Evolutionary conservation across 2,329 filamentous ascomycete genomes (phyloP).

Genomic region (Aspergillus thermomutatus): DNA sequence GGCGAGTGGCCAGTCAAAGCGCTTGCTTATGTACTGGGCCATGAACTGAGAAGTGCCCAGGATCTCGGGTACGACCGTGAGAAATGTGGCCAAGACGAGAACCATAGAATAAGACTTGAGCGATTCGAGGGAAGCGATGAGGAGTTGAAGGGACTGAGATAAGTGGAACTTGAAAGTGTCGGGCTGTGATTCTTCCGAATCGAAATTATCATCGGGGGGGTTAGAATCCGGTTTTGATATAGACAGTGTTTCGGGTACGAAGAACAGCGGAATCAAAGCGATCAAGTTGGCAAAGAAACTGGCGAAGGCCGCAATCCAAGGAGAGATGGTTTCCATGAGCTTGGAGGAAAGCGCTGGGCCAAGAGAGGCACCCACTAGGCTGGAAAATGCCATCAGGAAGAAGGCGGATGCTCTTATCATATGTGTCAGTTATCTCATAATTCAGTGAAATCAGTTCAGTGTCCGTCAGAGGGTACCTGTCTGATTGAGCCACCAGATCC

Average conservation of each 20-base stretch:
- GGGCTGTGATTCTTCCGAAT: neutral
- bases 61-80: neutral
- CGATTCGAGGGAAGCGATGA: neutral
- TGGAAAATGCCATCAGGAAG: neutral
- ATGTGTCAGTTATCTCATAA: neutral
- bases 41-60: constrained; percentile 1
- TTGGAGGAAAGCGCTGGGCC: neutral
- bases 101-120: neutral
- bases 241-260: neutral
- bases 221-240: neutral
- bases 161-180: neutral
- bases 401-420: neutral
- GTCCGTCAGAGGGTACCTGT: constrained; percentile 1
- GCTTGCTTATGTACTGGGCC: constrained; percentile 1
- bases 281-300: neutral
- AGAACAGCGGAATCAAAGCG: neutral
- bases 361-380: neutral
- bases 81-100: constrained; percentile 1
- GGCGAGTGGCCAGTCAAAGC: constrained; percentile 2
- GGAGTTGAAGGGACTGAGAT: neutral
- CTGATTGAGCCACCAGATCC: constrained; percentile 3
- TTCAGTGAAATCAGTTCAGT: neutral
- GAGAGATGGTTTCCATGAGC: neutral
- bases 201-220: neutral
- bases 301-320: neutral